Base-by-base conservation (phyloP, 768 basidiomycete species). In the Leccinum pellstonianum region DNA sequence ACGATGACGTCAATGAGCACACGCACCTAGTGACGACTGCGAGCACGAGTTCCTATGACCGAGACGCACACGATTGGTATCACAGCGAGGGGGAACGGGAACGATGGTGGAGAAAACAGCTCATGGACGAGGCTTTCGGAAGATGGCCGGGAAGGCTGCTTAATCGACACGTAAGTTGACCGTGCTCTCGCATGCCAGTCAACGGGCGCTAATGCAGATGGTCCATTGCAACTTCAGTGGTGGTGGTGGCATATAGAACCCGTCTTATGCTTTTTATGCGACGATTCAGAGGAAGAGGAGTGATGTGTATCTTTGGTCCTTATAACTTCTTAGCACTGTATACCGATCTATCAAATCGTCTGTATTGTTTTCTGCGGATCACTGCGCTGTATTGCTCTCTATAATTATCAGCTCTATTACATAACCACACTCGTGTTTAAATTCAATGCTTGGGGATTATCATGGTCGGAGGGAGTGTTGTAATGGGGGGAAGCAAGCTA, bases 401-500 rank as follows among this genome's bases (percentile, higher is more conserved):
- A 49, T 31, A 46, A 33, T 15, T 19, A 27, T 33, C n/a, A 54
- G 3, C 6, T 37, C 37, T 50, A 27, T 50, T 56, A 23, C 23
- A 23, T 23, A 48, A 27, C 35, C 48, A 50, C 5, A 6, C 43
- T 54, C 62, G 49, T 41, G 48, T 62, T 52, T 37, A 55, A 59
- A 52, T 46, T 69, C 66, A 69, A 41, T 60, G 59, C 57, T 64
- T 69, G 11, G 88, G 88, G 66, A 92, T 80, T 43, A 90, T 82
- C 96, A 97, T 98, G 5, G 93, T 92, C 1, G 90, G 88, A 4
- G 96, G 96, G 25, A 98, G 81, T n/a, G 92, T 93, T 23, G 85
- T 88, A 67, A 95, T 75, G 31, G 90, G 80, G 19, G 95, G 93
- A n/a, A 98, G 82, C 38, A 94, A 77, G 52, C 83, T 77, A 7